Conservation (phyloP, 345 rosid genomes). For the Camelina neglecta region DNA sequence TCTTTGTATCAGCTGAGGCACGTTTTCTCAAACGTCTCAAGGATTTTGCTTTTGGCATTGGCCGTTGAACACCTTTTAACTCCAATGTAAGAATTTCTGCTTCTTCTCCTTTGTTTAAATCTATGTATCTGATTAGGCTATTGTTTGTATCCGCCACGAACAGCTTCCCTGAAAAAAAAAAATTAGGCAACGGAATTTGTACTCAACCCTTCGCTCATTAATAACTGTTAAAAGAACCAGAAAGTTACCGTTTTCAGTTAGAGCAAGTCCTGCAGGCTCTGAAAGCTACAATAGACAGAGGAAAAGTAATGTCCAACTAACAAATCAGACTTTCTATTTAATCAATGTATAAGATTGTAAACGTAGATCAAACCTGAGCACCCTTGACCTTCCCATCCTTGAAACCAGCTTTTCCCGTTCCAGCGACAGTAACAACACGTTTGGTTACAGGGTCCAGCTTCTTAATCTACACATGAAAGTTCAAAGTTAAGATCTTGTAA, state of each 20-base stretch:
- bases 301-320: conserved; percentile 8
- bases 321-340: conserved; percentile 2
- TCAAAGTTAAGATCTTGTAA: neutral
- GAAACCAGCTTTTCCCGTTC: conserved; percentile 96
- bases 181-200: neutral
- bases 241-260: conserved; percentile 70
- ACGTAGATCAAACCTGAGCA: conserved; percentile 66
- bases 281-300: conserved; percentile 67
- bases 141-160: conserved; percentile 92
- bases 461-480: conserved; percentile 61
- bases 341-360: conserved; percentile 16
- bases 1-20: conserved; percentile 69
- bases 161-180: conserved; percentile 63
- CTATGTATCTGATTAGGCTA: conserved; percentile 72
- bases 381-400: conserved; percentile 68
- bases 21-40: conserved; percentile 76
- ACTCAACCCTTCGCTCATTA: neutral
- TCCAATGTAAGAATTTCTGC: conserved; percentile 72
- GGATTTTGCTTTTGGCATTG: conserved; percentile 62
- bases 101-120: conserved; percentile 55
- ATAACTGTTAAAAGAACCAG: neutral
- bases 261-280: conserved; percentile 86
- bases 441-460: conserved; percentile 76
- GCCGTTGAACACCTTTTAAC: conserved; percentile 84
- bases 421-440: conserved; percentile 78